phyloP scores from a whole-genome alignment of 352 stramenopile genomes.

The Pythium diclinum region DNA sequence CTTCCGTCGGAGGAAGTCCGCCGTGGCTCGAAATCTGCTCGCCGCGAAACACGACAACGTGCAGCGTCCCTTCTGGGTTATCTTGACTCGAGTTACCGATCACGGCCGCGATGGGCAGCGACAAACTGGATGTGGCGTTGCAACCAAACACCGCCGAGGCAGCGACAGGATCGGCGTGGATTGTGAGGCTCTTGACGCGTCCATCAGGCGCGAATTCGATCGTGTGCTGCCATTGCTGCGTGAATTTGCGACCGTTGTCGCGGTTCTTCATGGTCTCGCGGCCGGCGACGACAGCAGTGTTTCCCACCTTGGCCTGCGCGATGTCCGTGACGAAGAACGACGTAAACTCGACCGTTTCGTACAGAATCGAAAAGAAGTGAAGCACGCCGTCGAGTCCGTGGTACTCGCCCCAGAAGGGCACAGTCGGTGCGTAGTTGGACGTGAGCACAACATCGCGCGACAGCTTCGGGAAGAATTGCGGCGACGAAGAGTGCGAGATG shows the following conservation, averaged over 20 bases:
- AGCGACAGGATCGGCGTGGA: constrained; percentile 77
- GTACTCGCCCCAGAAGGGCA: constrained; percentile 88
- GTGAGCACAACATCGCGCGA: constrained; percentile 80
- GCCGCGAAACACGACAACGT: constrained; percentile 75
- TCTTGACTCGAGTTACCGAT: constrained; percentile 75
- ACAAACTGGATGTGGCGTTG: constrained; percentile 84
- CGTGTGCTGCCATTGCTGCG: constrained; percentile 88
- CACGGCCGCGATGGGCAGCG: constrained; percentile 78
- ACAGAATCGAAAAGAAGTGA: constrained; percentile 89
- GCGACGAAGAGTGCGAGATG: constrained; percentile 85
- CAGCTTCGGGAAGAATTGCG: constrained; percentile 88
- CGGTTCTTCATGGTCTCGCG: constrained; percentile 89
- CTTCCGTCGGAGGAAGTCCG: constrained; percentile 33
- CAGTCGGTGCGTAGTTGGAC: constrained; percentile 85
- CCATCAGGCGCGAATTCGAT: constrained; percentile 86
- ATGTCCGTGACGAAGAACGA: constrained; percentile 89
- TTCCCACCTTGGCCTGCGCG: constrained; percentile 79
- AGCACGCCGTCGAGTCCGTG: constrained; percentile 84
- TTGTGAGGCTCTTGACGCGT: constrained; percentile 85
- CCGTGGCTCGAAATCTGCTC: constrained; percentile 78
- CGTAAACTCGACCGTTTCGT: constrained; percentile 87
- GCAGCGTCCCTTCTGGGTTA: constrained; percentile 68
- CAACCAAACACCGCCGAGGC: constrained; percentile 86
- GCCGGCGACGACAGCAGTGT: constrained; percentile 76
- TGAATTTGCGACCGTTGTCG: constrained; percentile 86